Evolutionary conservation across 1,284 basidiomycete genomes (phyloP), one percentile per base, ranked within the genome.

Genomic region (Vanrija humicola): DNA sequence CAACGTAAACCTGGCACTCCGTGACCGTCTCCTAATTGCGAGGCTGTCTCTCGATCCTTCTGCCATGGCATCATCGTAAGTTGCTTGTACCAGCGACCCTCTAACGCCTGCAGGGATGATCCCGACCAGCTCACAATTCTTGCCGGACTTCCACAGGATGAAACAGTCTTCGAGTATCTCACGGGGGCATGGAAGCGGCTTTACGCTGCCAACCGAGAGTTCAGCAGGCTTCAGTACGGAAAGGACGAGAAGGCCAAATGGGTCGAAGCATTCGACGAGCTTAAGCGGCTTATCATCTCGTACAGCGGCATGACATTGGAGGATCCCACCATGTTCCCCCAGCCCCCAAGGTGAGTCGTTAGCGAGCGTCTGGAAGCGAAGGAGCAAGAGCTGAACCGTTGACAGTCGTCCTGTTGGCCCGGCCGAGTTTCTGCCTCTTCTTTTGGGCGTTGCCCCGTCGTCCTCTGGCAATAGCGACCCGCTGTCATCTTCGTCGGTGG

Each of bases 151-250:
- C 90, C 90, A 3, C 67, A 84, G 14, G 77, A 86, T 49, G 84
- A 93, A 75, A 94, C 93, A 0, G 82, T 86, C 0, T 94, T 94
- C 63, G 92, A 97, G 68, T 98, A 94, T 70, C 82, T 98, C 21
- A 82, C 91, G 1, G 87, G 87, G 19, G 88, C 89, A 66, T 99
- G 95, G 95, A 92, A 89, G 73, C 82, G 92, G 21, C 69, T 88
- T 44, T 86, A 89, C 59, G 64, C 74, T 2, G 80, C 81, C 6
- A 83, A 83, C 59, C 77, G 81, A 26, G 79, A 81, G 38, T 68
- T 87, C 15, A 64, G 82, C 43, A 87, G 86, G 69, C 85, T 84
- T 80, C 87, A 79, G 34, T 86, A 85, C 67, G 75, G 82, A 9
- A 82, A 85, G 39, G 76, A 81, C 3, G 86, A 90, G 46, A 79